Evolutionary conservation across 2,329 filamentous ascomycete species (phyloP).

Genomic region (Aspergillus pseudoterreus): DNA sequence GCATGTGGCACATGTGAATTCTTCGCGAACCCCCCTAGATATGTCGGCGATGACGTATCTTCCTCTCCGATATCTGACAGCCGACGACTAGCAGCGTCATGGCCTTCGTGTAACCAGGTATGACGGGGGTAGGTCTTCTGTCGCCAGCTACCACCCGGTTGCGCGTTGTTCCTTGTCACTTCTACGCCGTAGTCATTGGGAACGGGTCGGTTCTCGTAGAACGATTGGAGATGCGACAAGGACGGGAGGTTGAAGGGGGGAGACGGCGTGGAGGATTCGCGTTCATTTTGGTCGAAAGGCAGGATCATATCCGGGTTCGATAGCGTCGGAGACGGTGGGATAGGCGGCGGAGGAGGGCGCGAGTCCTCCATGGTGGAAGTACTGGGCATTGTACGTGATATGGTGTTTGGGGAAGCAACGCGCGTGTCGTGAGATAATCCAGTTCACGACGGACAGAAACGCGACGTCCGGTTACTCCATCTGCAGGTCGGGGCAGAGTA

Average conservation of each 20-base stretch:
- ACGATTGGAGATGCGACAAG: constrained; percentile 40
- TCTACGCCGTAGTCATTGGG: constrained; percentile 8
- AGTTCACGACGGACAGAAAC: not conserved
- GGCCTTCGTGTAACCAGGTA: constrained; percentile 33
- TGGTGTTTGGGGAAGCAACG: not conserved
- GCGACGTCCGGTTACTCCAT: not conserved
- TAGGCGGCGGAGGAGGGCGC: constrained; percentile 14
- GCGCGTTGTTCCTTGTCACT: not conserved
- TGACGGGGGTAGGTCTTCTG: constrained; percentile 32
- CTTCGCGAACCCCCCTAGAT: constrained; percentile 14
- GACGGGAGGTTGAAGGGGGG: constrained; percentile 50
- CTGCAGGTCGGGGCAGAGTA: not conserved
- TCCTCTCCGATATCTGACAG: constrained; percentile 47
- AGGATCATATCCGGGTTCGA: constrained; percentile 95
- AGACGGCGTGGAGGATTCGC: constrained; percentile 47
- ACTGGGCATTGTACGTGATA: constrained; percentile 5
- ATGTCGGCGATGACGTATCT: constrained; percentile 27
- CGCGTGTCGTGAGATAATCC: not conserved
- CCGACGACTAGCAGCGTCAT: constrained; percentile 35
- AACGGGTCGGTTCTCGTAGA: constrained; percentile 24
- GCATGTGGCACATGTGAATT: constrained; percentile 7
- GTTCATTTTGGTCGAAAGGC: constrained; percentile 63
- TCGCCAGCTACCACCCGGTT: constrained; percentile 6
- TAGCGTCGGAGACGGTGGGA: constrained; percentile 74
- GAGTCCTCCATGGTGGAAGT: constrained; percentile 13